Conservation (phyloP, 2,329 filamentous ascomycete genomes). For the Aspergillus felis region DNA sequence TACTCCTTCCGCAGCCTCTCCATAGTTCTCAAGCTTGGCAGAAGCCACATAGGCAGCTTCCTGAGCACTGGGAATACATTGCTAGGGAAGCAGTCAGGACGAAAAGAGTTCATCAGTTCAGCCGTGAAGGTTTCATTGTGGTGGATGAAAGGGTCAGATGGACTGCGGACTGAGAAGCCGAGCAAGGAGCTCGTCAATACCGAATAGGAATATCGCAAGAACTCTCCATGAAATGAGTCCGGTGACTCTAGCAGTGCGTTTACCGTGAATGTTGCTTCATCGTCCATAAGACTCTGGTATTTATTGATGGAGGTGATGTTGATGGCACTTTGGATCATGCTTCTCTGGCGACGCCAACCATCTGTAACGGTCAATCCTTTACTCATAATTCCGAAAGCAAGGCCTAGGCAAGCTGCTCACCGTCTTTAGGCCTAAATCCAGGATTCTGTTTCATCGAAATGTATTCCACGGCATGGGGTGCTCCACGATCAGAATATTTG, state of each 20-base stretch:
- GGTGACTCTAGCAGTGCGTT: conserved; percentile 2
- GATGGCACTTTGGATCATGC: conserved; percentile 2
- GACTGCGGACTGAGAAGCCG: conserved; percentile 1
- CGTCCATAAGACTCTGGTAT: conserved; percentile 4
- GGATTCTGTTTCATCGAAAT: conserved; percentile 5
- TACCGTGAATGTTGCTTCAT: conserved; percentile 3
- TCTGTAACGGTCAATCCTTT: neutral
- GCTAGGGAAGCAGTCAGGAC: conserved; percentile 3
- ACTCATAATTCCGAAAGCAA: neutral
- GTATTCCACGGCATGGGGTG: conserved; percentile 3
- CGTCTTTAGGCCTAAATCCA: conserved; percentile 3
- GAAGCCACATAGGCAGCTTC: neutral
- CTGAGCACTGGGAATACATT: neutral
- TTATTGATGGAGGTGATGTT: conserved; percentile 1
- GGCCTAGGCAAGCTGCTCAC: neutral
- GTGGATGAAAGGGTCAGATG: conserved; percentile 3
- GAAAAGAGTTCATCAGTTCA: conserved; percentile 4
- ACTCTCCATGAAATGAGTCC: conserved; percentile 1
- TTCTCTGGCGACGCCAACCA: conserved; percentile 5
- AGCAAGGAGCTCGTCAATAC: conserved; percentile 4
- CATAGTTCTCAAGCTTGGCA: conserved; percentile 3
- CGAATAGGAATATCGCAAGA: conserved; percentile 3
- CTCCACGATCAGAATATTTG: conserved; percentile 3
- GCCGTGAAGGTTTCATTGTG: conserved; percentile 5
- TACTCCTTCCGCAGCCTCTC: conserved; percentile 4